phyloP scores from a whole-genome alignment of 2,329 filamentous ascomycete genomes.

The Phialophora chinensis region DNA sequence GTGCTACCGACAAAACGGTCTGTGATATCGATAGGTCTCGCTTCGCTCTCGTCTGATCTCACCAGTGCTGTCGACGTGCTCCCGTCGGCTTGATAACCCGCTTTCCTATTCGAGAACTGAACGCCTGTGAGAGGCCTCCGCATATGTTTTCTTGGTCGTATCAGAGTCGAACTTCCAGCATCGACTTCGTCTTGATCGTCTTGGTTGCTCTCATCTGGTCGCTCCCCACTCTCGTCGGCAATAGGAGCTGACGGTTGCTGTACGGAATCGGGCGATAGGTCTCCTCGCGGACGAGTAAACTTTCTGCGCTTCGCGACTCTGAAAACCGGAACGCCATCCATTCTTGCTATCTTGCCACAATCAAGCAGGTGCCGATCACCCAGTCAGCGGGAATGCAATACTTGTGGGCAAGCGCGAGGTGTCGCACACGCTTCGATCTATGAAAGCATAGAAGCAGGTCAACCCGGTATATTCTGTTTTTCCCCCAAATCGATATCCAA shows the following conservation, averaged over 20 bases:
- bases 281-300: slow-evolving; percentile 14
- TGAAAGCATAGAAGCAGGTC: background rate
- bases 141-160: slow-evolving; percentile 28
- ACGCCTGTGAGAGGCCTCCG: slow-evolving; percentile 29
- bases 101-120: slow-evolving; percentile 32
- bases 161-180: slow-evolving; percentile 15
- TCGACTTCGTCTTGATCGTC: slow-evolving; percentile 24
- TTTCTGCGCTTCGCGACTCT: slow-evolving; percentile 38
- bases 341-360: slow-evolving; percentile 2
- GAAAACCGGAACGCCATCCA: slow-evolving; percentile 38
- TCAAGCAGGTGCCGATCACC: background rate
- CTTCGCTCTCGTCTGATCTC: slow-evolving; percentile 30
- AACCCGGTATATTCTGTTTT: background rate
- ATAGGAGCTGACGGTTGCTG: background rate
- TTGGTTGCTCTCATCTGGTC: background rate
- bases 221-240: background rate
- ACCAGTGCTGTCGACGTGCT: slow-evolving; percentile 7
- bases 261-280: slow-evolving; percentile 9
- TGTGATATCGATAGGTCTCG: slow-evolving; percentile 49
- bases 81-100: background rate
- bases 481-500: background rate
- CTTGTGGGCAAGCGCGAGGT: background rate
- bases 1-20: slow-evolving; percentile 65
- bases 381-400: background rate
- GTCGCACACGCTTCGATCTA: background rate